These are phyloP conservation scores for Globisporangium solare DNA, from an alignment of 352 stramenopile species.

Conservation along the genomic window DNA sequence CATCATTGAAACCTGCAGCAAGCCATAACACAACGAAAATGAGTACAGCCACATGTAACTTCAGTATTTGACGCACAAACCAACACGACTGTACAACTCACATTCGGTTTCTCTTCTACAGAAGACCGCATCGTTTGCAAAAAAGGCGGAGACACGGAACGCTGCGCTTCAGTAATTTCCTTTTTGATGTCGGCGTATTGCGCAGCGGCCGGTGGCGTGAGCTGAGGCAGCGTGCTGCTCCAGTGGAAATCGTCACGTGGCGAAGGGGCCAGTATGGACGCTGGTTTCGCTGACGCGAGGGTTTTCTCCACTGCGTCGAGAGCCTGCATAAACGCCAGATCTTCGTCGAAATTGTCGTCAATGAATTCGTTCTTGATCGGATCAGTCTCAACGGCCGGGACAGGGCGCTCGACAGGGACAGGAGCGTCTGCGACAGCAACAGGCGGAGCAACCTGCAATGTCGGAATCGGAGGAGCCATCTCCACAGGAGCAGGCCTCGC, in stretches of 20 bases:
- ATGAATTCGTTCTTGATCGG: conserved; percentile 47
- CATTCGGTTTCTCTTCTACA: neutral
- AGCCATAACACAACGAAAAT: neutral
- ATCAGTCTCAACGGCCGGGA: neutral
- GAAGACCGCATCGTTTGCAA: neutral
- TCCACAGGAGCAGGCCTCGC: too few relatives aligned
- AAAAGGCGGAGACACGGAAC: neutral
- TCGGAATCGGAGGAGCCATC: neutral
- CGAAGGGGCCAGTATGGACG: neutral
- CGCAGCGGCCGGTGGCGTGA: too few relatives aligned
- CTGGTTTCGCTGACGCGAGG: conserved; percentile 25
- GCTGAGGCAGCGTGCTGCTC: neutral
- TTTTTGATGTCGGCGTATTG: neutral
- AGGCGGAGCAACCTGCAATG: neutral
- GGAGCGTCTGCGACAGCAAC: neutral
- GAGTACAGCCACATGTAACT: too few relatives aligned
- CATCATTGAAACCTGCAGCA: conserved; percentile 10
- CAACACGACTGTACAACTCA: neutral
- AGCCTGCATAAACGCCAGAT: conserved; percentile 56
- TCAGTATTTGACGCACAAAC: too few relatives aligned
- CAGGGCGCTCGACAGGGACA: neutral
- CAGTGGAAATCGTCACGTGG: neutral
- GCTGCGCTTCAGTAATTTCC: neutral
- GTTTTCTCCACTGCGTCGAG: conserved; percentile 63
- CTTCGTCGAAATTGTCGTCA: conserved; percentile 55